Base-by-base conservation (phyloP, 2,329 filamentous ascomycete species). In the Rachicladosporium sp. region DNA sequence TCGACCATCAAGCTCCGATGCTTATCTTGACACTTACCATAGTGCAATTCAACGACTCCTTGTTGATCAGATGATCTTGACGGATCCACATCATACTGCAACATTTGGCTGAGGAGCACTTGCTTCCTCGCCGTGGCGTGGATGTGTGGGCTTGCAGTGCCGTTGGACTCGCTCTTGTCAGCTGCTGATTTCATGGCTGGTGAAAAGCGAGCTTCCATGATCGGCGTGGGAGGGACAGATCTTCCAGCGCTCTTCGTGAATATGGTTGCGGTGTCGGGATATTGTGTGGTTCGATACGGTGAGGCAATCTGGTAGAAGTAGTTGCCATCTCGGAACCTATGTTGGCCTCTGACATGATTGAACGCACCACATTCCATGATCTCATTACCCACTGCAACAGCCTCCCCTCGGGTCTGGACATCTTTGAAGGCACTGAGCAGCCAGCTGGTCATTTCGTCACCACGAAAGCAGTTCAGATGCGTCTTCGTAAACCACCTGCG, bases 401-500 rank as follows among this genome's bases (percentile, higher is more conserved):
- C 91, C 56, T 95, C 86, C 49, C 95, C 87, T 38, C 91, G 78
- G 30, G 77, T 87, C 43, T 93, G 80, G 21, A 98, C 73, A 52
- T 96, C 89, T 51, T 88, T 84, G 61, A 98, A 94, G 50, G 93
- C 94, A 41, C 91, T 79, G 29, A 95, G 65, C 6, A 98, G 69
- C 91, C 93, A 98, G 2, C 84, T 94, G 0, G 88, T 93, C 69
- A 98, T 84, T 54, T 98, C 91, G 31, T 88, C 89, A 0, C 93
- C 91, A 46, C 95, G 85, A 57, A 98, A 98, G 53, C 87, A 93
- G 49, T 82, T 78, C 55, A 88, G 78, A 68, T 98, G 91, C 10
- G 47, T 21, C 3, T 49, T 42, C 4, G 55, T 52, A 23, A 57
- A 44, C 91, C 91, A 98, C 44, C 89, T 71, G 46, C 93, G 75